These are phyloP conservation scores for Paramecium sonneborni DNA, from an alignment of 73 alveolate species.

Conservation along the genomic window DNA sequence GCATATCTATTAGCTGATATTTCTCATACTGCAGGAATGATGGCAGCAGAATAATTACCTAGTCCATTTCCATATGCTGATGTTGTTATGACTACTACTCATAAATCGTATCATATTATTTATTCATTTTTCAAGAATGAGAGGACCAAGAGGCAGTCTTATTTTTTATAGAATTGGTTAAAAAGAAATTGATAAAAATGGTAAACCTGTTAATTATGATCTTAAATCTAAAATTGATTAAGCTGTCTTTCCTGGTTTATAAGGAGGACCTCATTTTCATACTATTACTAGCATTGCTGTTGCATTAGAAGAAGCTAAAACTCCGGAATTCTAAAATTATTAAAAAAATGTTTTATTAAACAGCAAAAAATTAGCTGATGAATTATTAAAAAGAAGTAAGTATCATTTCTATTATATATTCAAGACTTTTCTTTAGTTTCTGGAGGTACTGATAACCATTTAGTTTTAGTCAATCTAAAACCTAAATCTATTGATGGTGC, in stretches of 20 bases:
- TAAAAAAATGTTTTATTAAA: conserved; percentile 81
- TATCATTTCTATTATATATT: background rate
- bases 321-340: conserved; percentile 87
- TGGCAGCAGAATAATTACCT: conserved; percentile 83
- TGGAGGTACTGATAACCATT: conserved; percentile 97
- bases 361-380: conserved; percentile 81
- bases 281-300: conserved; percentile 91
- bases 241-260: conserved; percentile 94
- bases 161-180: conserved; percentile 83
- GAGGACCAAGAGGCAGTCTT: conserved; percentile 97
- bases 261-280: conserved; percentile 98
- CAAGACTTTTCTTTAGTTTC: conserved; percentile 70
- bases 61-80: conserved; percentile 94
- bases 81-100: conserved; percentile 97
- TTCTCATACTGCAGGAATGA: conserved; percentile 96
- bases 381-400: conserved; percentile 87
- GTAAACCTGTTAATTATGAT: conserved; percentile 67
- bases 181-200: conserved; percentile 67
- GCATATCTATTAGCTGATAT: conserved; percentile 93
- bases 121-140: conserved; percentile 62
- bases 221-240: conserved; percentile 72
- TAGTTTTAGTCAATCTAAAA: conserved; percentile 79
- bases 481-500: conserved; percentile 88
- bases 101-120: conserved; percentile 70
- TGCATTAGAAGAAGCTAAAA: conserved; percentile 80